A percentile compares a stretch with the other conserved stretches of the same genome.
Conservation (phyloP, 2,329 filamentous ascomycete genomes). For the Neonectria coccinea region DNA sequence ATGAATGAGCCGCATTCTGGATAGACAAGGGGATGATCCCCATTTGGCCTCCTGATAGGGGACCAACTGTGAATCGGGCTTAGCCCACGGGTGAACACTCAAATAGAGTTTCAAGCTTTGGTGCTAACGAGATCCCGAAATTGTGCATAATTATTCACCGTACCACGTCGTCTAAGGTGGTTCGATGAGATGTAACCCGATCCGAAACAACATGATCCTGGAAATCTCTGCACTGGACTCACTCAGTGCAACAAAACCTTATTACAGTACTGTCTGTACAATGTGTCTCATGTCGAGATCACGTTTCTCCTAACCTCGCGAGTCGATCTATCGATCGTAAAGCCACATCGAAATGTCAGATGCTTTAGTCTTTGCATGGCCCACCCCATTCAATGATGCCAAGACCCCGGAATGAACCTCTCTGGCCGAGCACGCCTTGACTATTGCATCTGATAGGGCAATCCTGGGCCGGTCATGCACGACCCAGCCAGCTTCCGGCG, state of each 20-base stretch:
- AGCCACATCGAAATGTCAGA: background rate
- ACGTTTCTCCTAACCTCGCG: too few species aligned
- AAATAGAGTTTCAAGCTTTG: background rate
- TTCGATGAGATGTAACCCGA: background rate
- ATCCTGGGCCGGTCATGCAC: background rate
- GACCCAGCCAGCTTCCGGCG: constrained; percentile 15
- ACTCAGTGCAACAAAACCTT: too few species aligned
- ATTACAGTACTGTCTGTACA: too few species aligned
- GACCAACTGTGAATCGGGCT: background rate
- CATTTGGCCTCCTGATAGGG: too few species aligned
- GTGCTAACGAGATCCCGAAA: background rate
- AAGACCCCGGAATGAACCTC: background rate
- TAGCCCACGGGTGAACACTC: background rate
- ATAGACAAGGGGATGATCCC: background rate
- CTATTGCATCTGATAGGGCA: background rate
- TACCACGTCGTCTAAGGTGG: background rate
- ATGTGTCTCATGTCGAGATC: too few species aligned
- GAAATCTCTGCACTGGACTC: too few species aligned
- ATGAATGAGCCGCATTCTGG: background rate
- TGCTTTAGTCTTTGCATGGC: background rate
- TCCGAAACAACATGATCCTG: too few species aligned
- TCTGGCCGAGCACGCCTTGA: constrained; percentile 2
- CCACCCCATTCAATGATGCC: background rate
- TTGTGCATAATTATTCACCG: background rate
- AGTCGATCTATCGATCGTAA: too few species aligned